These are phyloP conservation scores for Corymbia citriodora DNA, from an alignment of 441 rosid genomes.

Conservation along the genomic window DNA sequence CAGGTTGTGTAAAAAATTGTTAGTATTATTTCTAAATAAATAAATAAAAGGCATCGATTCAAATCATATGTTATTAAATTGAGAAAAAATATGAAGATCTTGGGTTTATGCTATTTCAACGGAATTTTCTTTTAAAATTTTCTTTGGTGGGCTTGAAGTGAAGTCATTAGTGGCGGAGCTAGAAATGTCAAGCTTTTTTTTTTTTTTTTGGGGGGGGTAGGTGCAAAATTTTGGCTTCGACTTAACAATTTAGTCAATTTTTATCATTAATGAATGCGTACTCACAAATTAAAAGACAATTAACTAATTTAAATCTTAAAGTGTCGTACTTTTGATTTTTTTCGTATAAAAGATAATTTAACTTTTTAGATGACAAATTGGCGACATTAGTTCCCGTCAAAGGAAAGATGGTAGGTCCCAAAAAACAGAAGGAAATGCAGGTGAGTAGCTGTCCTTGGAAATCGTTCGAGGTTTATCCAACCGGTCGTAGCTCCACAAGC, in stretches of 20 bases:
- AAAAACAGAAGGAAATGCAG: neutral
- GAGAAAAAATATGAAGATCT: neutral
- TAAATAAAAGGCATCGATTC: neutral
- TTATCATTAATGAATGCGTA: neutral
- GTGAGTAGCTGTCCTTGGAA: neutral
- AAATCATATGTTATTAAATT: neutral
- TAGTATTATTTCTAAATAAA: too few relatives aligned
- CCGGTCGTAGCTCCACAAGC: neutral
- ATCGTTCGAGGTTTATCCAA: neutral
- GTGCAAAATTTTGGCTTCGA: neutral
- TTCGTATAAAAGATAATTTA: neutral
- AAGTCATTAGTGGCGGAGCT: rapidly evolving
- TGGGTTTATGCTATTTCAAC: neutral
- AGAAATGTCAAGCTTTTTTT: neutral
- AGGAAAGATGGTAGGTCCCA: neutral
- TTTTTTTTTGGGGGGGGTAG: too few relatives aligned
- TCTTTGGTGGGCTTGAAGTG: neutral
- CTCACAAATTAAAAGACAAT: neutral
- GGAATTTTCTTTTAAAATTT: too few relatives aligned
- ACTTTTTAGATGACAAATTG: neutral
- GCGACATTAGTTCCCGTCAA: neutral
- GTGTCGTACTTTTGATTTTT: neutral
- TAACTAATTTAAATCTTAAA: too few relatives aligned
- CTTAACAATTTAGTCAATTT: neutral
- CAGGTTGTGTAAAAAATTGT: too few relatives aligned